Percentiles rank a stretch among this genome's conserved stretches.
Evolutionary conservation across 805 yeast species (phyloP).

Genomic region (Citeromyces matritensis): DNA sequence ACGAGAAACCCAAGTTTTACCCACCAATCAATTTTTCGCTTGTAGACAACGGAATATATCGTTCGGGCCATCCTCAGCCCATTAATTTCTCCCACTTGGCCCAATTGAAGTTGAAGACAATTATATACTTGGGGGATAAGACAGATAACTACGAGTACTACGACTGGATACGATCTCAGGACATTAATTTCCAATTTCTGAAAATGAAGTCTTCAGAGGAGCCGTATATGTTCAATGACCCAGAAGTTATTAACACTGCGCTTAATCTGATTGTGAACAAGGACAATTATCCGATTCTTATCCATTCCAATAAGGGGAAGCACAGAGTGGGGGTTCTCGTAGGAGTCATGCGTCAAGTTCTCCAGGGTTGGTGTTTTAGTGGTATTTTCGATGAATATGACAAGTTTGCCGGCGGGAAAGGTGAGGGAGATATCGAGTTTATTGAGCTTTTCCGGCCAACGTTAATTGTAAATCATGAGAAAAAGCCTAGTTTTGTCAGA

Average conservation of each 20-base stretch:
- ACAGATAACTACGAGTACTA: slow-evolving; percentile 49
- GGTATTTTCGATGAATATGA: slow-evolving; percentile 92
- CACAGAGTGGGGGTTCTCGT: slow-evolving; percentile 89
- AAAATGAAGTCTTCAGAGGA: slow-evolving; percentile 48
- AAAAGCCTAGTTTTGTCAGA: slow-evolving; percentile 53
- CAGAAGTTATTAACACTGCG: slow-evolving; percentile 39
- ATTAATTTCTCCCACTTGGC: slow-evolving; percentile 68
- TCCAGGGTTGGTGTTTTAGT: slow-evolving; percentile 89
- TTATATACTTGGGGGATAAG: slow-evolving; percentile 74
- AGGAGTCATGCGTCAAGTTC: slow-evolving; percentile 73
- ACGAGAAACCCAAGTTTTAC: slow-evolving; percentile 27
- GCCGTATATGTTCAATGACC: slow-evolving; percentile 57
- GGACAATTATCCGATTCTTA: slow-evolving; percentile 72
- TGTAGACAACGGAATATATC: slow-evolving; percentile 75
- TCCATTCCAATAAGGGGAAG: slow-evolving; percentile 95
- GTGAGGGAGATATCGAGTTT: slow-evolving; percentile 81
- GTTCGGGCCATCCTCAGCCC: slow-evolving; percentile 91
- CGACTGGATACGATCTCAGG: slow-evolving; percentile 44
- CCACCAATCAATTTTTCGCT: slow-evolving; percentile 89
- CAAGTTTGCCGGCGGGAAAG: slow-evolving; percentile 86
- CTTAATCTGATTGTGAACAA: slow-evolving; percentile 40
- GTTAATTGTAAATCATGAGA: slow-evolving; percentile 26
- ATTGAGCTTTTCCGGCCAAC: slow-evolving; percentile 71
- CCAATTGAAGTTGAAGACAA: slow-evolving; percentile 58
- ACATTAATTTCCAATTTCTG: slow-evolving; percentile 42